phyloP scores from a whole-genome alignment of 306 rosid genomes.

The Mimosa bimucronata region DNA sequence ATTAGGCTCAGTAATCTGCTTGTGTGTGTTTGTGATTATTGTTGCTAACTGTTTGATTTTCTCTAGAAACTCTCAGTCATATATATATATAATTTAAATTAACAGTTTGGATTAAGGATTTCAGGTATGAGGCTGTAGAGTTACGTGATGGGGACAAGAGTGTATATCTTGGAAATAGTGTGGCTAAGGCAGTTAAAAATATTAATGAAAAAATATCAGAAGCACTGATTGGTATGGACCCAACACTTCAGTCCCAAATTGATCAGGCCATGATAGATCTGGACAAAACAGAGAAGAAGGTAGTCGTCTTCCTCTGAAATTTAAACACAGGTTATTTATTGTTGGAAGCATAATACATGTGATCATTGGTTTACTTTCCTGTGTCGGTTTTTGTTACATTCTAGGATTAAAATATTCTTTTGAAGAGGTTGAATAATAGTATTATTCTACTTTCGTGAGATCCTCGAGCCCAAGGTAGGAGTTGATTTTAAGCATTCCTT shows the following conservation, averaged over 20 bases:
- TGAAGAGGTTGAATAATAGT: background rate
- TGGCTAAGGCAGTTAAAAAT: slow-evolving; percentile 78
- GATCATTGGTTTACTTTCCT: background rate
- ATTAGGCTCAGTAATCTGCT: slow-evolving; percentile 22
- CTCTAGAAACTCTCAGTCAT: background rate
- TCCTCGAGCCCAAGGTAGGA: background rate
- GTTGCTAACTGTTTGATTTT: background rate
- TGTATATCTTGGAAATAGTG: slow-evolving; percentile 82
- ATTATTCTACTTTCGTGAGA: slow-evolving; percentile 4
- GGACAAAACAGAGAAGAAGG: slow-evolving; percentile 98
- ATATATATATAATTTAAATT: slow-evolving; percentile 2
- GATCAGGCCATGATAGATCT: slow-evolving; percentile 93
- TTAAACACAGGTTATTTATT: slow-evolving; percentile 15
- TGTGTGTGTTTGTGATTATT: background rate
- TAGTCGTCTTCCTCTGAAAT: slow-evolving; percentile 17
- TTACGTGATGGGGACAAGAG: slow-evolving; percentile 93
- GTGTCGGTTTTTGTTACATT: slow-evolving; percentile 5
- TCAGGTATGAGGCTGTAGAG: slow-evolving; percentile 92
- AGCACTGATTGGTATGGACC: slow-evolving; percentile 94
- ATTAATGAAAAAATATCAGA: slow-evolving; percentile 87
- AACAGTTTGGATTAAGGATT: slow-evolving; percentile 22
- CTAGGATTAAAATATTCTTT: slow-evolving; percentile 15
- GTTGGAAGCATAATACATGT: background rate
- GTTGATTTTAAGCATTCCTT: slow-evolving; percentile 18
- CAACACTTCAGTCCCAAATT: slow-evolving; percentile 87